Conservation (phyloP, 2,329 filamentous ascomycete species). For the Cladorrhinum sp. region DNA sequence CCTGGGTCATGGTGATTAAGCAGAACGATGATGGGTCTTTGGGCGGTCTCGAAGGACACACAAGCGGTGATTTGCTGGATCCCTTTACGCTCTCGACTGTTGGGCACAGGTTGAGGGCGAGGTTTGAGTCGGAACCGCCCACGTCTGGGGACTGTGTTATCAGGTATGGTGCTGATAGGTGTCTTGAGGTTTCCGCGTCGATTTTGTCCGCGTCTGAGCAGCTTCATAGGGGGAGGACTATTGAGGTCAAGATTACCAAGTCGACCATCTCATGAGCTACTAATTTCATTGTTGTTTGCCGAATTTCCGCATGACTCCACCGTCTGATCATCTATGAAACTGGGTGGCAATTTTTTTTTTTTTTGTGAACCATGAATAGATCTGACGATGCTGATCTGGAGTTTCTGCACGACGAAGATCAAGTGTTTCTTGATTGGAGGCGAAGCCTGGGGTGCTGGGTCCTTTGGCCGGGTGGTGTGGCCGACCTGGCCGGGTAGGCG, state of each 20-base stretch:
- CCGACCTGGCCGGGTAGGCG: background rate
- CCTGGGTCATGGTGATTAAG: background rate
- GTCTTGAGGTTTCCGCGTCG: background rate
- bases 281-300: background rate
- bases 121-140: background rate
- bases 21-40: background rate
- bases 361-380: background rate
- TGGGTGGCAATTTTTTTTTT: background rate
- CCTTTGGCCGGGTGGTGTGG: background rate
- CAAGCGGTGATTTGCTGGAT: background rate
- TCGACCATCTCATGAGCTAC: background rate
- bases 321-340: background rate
- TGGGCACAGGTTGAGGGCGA: background rate
- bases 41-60: background rate
- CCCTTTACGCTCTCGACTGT: conserved; percentile 1
- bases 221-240: background rate
- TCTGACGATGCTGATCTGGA: background rate
- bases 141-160: background rate
- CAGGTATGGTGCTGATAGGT: background rate
- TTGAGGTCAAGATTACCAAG: background rate
- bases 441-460: background rate
- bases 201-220: background rate
- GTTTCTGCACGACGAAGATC: background rate
- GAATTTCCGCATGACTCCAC: background rate
- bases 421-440: background rate